Evolutionary conservation across 2,329 filamentous ascomycete species (phyloP), one percentile per base, ranked within the genome.

Genomic region (Talaromyces piceae): DNA sequence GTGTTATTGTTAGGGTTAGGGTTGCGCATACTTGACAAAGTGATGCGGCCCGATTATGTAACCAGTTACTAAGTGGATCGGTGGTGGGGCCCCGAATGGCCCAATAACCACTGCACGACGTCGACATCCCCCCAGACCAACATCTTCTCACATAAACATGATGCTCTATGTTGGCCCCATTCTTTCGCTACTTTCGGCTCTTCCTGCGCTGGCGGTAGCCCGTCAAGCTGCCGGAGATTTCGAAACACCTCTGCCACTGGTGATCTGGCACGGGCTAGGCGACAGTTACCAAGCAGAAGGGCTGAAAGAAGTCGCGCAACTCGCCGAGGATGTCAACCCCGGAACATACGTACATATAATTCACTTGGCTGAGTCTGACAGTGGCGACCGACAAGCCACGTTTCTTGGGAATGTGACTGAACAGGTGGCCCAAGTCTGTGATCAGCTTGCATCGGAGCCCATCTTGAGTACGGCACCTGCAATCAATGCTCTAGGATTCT

Each of bases 181-280:
- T 20, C 1, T 43, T 16, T 9, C 28, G 26, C 31, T 53, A 6
- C 41, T 30, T 8, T 20, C 51, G 27, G 51, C 25, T 22, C 45
- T 65, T 22, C 47, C 60, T 20, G 26, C 53, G n/a, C 23, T 62
- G 4, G 52, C 56, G 6, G 52, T 58, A 30, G 41, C 5, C 51
- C 52, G 47, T 23, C 58, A 49, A 50, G 16, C 50, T 43, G 44
- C 61, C 41, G 46, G 55, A 37, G 28, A 43, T 39, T 53, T 58
- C 50, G 55, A 65, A 25, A 53, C 57, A 41, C 89, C 88, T 3
- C 79, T 96, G 26, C 93, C 93, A 1, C 77, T 98, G 30, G 79
- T 98, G 54, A 87, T 98, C 72, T 98, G 93, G 93, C 93, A 98
- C 69, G 93, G 83, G 52, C 73, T 84, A n/a, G 81, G 81, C 58